Evolutionary conservation across 345 rosid genomes (phyloP), one percentile per base, ranked within the genome.

Genomic region (Melaleuca alternifolia): DNA sequence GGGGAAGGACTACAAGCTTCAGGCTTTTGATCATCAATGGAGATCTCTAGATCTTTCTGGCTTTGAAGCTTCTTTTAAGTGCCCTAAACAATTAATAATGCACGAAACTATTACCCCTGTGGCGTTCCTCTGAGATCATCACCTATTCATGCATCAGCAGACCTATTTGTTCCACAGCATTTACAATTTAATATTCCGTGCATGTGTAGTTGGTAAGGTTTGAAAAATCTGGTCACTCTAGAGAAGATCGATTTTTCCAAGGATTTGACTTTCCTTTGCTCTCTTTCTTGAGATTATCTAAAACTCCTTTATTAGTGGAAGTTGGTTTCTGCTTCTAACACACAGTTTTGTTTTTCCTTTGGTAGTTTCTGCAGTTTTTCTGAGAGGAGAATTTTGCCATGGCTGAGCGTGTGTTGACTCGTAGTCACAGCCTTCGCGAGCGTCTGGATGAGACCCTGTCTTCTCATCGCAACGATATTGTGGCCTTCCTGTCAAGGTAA

Each of bases 381-480:
- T 59, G 75, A 85, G 83, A 71, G 48, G 37, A 71, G 61, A 56
- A 50, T 88, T 48, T 54, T 88, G 88, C 93, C 88, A 94, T 93
- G 95, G 91, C 92, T 3, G 92, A 90, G 24, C 92, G 91, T 77
- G 87, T 87, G 11, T 57, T 95, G 86, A 94, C 97, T 81, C 95
- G 95, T 53, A 92, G 89, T 48, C 94, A 92, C 86, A 94, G 96
- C 89, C 92, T 94, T 62, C 92, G 97, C 57, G 96, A 94, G 88
- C 99, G 96, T 85, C 87, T 96, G 89, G 96, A 93, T 51, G 94
- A 92, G 50, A 94, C 98, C n/a, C 96, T 96, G 13, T 81, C 89
- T 82, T 87, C 92, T 86, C 91, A 94, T 81, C 93, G 96, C 83
- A 92, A 96, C 65, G 96, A 94, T 83, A 91, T 95, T 52, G 89